These are phyloP conservation scores for Puccinia polysora DNA, from an alignment of 1,284 basidiomycete genomes.

Conservation along the genomic window DNA sequence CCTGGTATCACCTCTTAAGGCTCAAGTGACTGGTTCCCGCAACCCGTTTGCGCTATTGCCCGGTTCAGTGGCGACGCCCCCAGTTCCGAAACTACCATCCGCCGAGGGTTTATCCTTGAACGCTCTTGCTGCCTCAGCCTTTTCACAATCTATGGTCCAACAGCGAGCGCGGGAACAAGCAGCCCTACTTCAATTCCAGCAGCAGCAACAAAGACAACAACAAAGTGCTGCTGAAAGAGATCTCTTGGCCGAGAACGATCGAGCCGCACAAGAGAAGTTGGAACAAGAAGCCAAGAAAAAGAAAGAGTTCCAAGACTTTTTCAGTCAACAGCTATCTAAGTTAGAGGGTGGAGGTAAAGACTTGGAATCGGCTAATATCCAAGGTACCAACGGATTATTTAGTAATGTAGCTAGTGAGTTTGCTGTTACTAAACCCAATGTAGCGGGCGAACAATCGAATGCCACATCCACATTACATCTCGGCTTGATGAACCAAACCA, in stretches of 20 bases:
- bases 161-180: constrained; percentile 45
- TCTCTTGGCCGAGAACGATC: constrained; percentile 48
- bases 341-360: constrained; percentile 31
- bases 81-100: constrained; percentile 40
- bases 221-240: not conserved
- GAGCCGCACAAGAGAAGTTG: constrained; percentile 54
- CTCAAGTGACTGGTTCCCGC: constrained; percentile 85
- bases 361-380: not conserved
- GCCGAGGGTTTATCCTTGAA: constrained; percentile 49
- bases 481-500: constrained; percentile 28
- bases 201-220: constrained; percentile 31
- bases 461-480: not conserved
- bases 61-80: constrained; percentile 54
- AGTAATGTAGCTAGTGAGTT: constrained; percentile 35
- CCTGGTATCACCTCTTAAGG: constrained; percentile 58
- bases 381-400: constrained; percentile 21
- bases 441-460: not conserved
- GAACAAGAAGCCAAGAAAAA: constrained; percentile 20
- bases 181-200: constrained; percentile 42
- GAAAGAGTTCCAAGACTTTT: constrained; percentile 30
- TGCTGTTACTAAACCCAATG: constrained; percentile 35
- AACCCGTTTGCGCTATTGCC: constrained; percentile 86
- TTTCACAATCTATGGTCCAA: constrained; percentile 43
- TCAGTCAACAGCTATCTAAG: constrained; percentile 27
- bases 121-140: constrained; percentile 43